phyloP scores from a whole-genome alignment of 2,329 filamentous ascomycete species.

The Teratosphaeria gauchensis region DNA sequence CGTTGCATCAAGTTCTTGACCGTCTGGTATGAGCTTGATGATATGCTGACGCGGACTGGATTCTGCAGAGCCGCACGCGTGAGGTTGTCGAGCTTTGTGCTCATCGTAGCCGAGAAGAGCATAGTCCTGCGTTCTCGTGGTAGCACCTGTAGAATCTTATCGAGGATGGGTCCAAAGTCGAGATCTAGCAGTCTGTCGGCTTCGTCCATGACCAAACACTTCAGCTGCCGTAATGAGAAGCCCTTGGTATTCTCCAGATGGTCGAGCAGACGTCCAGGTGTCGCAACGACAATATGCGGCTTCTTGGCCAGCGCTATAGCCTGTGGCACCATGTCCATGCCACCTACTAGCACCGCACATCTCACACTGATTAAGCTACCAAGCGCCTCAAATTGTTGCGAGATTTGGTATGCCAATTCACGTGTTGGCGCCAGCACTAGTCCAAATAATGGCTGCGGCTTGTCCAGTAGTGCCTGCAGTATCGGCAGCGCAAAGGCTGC shows the following conservation, averaged over 20 bases:
- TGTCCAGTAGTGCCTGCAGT: conserved; percentile 79
- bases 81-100: conserved; percentile 81
- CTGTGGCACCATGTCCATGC: conserved; percentile 92
- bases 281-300: conserved; percentile 87
- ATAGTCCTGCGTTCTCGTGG: conserved; percentile 69
- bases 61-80: conserved; percentile 83
- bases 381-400: conserved; percentile 75
- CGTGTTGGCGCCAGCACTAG: conserved; percentile 86
- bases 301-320: conserved; percentile 88
- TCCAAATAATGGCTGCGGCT: conserved; percentile 76
- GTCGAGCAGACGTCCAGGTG: conserved; percentile 78
- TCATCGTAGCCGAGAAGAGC: conserved; percentile 92
- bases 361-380: conserved; percentile 81
- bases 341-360: conserved; percentile 71
- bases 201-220: conserved; percentile 91
- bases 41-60: conserved; percentile 74
- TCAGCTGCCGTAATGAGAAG: conserved; percentile 71
- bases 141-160: conserved; percentile 86
- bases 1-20: conserved; percentile 80
- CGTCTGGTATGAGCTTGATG: conserved; percentile 76
- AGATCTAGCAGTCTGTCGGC: conserved; percentile 86
- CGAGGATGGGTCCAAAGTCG: conserved; percentile 84
- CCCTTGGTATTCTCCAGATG: conserved; percentile 96
- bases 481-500: conserved; percentile 91
- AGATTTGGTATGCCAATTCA: conserved; percentile 87